Evolutionary conservation across 177 flowering plant genomes (phyloP).

Genomic region (Vitis hybrid): DNA sequence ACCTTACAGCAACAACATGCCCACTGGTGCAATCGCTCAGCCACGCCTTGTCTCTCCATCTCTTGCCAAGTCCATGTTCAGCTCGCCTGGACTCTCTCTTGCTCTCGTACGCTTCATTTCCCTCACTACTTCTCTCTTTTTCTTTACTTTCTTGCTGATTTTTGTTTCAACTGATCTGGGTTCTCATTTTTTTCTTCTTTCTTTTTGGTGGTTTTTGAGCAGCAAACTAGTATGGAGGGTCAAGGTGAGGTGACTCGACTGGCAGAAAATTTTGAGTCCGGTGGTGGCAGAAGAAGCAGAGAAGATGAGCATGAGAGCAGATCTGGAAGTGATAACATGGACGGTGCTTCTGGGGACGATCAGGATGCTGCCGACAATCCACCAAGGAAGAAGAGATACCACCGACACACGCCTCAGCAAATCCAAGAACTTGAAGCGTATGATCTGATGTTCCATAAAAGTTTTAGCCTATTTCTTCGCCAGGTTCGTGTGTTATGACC

Average conservation of each 20-base stretch:
- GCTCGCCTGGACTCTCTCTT: slow-evolving; percentile 92
- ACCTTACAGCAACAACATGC: slow-evolving; percentile 54
- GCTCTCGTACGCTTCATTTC: slow-evolving; percentile 58
- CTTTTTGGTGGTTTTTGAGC: slow-evolving; percentile 13
- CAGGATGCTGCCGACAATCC: slow-evolving; percentile 72
- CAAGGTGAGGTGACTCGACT: slow-evolving; percentile 48
- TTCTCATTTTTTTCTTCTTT: neutral
- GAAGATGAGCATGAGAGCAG: slow-evolving; percentile 93
- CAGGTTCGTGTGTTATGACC: neutral
- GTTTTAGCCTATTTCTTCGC: neutral
- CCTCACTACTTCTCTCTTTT: slow-evolving; percentile 1
- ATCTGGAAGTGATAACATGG: slow-evolving; percentile 93
- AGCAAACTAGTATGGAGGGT: slow-evolving; percentile 77
- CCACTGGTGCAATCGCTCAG: slow-evolving; percentile 62
- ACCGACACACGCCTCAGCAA: slow-evolving; percentile 97
- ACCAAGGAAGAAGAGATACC: slow-evolving; percentile 86
- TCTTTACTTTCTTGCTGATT: neutral
- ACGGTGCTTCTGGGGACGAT: slow-evolving; percentile 86
- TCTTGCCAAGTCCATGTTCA: slow-evolving; percentile 68
- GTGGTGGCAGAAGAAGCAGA: slow-evolving; percentile 55
- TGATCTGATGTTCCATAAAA: neutral
- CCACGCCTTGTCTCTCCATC: slow-evolving; percentile 52
- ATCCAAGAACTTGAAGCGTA: slow-evolving; percentile 98
- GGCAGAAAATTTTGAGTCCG: slow-evolving; percentile 47
- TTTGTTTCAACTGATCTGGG: slow-evolving; percentile 4